Evolutionary conservation across 139 green algal species (phyloP).

Genomic region (Chlamydomonas sphaeroides): DNA sequence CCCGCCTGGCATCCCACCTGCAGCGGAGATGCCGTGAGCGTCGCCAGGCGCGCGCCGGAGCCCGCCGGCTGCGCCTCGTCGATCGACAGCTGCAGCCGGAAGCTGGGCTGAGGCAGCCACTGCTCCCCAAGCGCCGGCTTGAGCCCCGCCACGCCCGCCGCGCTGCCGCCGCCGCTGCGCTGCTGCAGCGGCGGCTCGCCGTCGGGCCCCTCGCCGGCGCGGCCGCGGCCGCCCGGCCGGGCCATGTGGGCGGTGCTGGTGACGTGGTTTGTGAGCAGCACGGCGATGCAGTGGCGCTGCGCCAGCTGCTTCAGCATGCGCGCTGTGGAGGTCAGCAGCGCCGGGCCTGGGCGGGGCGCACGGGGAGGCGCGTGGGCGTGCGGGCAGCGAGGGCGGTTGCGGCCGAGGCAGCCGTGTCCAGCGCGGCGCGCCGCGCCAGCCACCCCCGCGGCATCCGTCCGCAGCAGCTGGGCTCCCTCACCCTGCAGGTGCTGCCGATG

Average conservation of each 20-base stretch:
- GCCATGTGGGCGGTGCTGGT: constrained; percentile 29
- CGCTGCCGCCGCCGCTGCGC: too few relatives aligned
- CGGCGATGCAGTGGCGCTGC: constrained; percentile 21
- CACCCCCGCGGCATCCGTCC: too few relatives aligned
- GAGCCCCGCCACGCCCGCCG: neutral
- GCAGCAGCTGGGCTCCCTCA: too few relatives aligned
- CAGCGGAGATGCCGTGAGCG: constrained; percentile 1
- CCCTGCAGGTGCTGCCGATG: constrained; percentile 53
- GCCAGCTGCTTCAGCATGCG: constrained; percentile 49
- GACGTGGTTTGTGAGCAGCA: constrained; percentile 67
- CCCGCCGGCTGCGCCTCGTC: neutral
- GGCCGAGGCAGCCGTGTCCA: too few relatives aligned
- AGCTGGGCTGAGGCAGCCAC: constrained; percentile 55
- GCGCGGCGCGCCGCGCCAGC: too few relatives aligned
- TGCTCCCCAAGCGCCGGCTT: constrained; percentile 68
- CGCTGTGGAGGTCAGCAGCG: constrained; percentile 47
- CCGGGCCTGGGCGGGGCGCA: constrained; percentile 40
- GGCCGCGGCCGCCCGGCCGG: neutral
- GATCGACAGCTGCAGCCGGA: constrained; percentile 44
- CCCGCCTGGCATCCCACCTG: too few relatives aligned
- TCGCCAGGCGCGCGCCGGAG: neutral
- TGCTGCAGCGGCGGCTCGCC: neutral
- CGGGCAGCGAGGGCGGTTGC: too few relatives aligned
- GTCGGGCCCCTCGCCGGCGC: neutral
- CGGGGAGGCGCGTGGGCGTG: too few relatives aligned